Base-by-base conservation (phyloP, 2,329 filamentous ascomycete species). In the Epicoccum nigrum region DNA sequence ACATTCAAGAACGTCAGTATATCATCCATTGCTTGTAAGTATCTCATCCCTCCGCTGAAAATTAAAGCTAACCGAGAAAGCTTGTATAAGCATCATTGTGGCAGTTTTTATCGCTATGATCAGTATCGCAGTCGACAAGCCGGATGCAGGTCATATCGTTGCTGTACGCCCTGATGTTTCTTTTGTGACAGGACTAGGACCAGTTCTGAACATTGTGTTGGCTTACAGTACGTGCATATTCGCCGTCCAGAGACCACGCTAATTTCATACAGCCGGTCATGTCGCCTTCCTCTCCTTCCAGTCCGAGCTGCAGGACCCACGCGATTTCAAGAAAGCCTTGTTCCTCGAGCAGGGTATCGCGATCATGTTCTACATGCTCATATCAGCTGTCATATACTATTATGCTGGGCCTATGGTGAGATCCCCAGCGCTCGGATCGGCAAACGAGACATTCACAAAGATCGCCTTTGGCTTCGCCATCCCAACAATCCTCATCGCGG, bases 401-500 rank as follows among this genome's bases (percentile, higher is more conserved):
- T 90, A 81, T 62, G 83, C 82, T 4, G 87, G 88, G 0, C 74
- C 77, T 0, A 70, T 77, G 8, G 86, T 90, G 2, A 77, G 79
- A 1, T 86, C 83, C 1, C 88, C 88, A 0, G 87, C 88, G 0
- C 78, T 91, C 1, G 83, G 85, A 7, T 87, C 86, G 0, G 82
- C 86, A 7, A 78, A 79, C 3, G 68, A 68, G 1, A 63, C 79
- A 0, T 73, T 89, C 38, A 78, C 81, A 17, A 88, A 88, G 64
- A 74, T 87, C 9, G 86, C 86, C 11, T 90, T 85, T 72, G 86
- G 85, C 19, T 76, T 90, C 52, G 87, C 87, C 0, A 77, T 87
- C 2, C 86, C 86, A 12, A 89, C 87, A 2, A 89, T 90, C 51
- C 76, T 90, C 39, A 83, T 90, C 41, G 85, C 86, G 0, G 87